Conservation (phyloP, 129 eudicot species). For the Chrysanthemum seticuspe region DNA sequence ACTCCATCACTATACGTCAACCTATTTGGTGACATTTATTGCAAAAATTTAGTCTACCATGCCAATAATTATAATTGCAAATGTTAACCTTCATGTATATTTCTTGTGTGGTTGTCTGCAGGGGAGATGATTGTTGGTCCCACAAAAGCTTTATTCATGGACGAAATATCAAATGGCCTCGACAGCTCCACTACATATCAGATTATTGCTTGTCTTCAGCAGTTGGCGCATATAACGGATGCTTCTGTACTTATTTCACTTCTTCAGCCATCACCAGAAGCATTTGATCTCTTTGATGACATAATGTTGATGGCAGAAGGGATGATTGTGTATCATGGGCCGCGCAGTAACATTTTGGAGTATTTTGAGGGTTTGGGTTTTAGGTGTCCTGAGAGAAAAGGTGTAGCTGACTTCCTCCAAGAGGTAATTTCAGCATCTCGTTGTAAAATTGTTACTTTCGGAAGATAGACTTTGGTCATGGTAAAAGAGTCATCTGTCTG, state of each 20-base stretch:
- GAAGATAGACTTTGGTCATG: no score
- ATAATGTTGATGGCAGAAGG: slow-evolving; percentile 82
- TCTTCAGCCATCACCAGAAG: slow-evolving; percentile 93
- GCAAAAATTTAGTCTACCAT: no score
- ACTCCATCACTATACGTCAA: no score
- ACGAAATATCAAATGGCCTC: slow-evolving; percentile 83
- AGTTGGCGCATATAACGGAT: slow-evolving; percentile 67
- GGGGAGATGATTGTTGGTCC: slow-evolving; percentile 95
- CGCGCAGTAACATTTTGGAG: slow-evolving; percentile 50
- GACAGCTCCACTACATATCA: slow-evolving; percentile 92
- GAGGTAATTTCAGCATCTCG: slow-evolving; percentile 48
- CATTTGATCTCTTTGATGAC: slow-evolving; percentile 83
- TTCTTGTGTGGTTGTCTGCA: slow-evolving; percentile 22
- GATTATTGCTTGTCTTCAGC: slow-evolving; percentile 74
- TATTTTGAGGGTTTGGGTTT: slow-evolving; percentile 69
- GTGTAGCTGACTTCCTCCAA: slow-evolving; percentile 84
- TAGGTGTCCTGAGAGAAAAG: slow-evolving; percentile 82
- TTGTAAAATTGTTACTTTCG: not conserved
- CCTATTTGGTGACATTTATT: no score
- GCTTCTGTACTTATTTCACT: slow-evolving; percentile 73
- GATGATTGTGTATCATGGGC: slow-evolving; percentile 73
- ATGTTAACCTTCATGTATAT: no score
- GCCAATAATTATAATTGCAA: no score
- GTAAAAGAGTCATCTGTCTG: not conserved
- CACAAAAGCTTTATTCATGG: slow-evolving; percentile 71